Conservation (phyloP, 1,284 basidiomycete genomes). For the Boletus mariae region DNA sequence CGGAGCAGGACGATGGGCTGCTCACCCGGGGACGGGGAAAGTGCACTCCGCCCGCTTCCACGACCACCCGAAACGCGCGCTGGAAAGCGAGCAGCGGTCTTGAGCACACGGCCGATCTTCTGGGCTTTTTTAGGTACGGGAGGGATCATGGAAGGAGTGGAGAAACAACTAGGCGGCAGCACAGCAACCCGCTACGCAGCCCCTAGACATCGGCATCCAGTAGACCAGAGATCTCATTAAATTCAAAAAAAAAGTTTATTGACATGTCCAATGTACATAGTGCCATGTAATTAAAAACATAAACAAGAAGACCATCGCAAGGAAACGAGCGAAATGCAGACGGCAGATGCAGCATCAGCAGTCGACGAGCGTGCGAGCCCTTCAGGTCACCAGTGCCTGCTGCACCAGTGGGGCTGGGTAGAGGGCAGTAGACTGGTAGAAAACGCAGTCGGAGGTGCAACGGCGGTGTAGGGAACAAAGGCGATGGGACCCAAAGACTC, state of each 20-base stretch:
- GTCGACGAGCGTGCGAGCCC: too few species aligned
- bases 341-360: too few species aligned
- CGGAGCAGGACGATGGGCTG: constrained; percentile 60
- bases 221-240: neutral
- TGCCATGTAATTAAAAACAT: too few species aligned
- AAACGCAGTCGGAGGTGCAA: neutral
- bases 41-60: constrained; percentile 37
- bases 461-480: too few species aligned
- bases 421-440: constrained; percentile 36
- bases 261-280: too few species aligned
- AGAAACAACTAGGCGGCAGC: neutral
- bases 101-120: constrained; percentile 47
- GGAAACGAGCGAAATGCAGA: too few species aligned
- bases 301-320: too few species aligned
- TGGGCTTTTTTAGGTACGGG: constrained; percentile 40
- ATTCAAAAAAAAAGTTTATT: neutral
- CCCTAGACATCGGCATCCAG: neutral
- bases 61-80: constrained; percentile 42
- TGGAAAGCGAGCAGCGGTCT: constrained; percentile 44
- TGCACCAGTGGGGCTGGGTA: constrained; percentile 26
- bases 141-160: constrained; percentile 27
- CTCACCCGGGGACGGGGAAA: constrained; percentile 58
- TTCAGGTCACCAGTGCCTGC: too few species aligned
- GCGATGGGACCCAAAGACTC: too few species aligned
- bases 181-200: constrained; percentile 17